A percentile compares a stretch with the other conserved stretches of the same genome.
Evolutionary conservation across 2,329 filamentous ascomycete species (phyloP).

Genomic region (Epichloe gansuensis): DNA sequence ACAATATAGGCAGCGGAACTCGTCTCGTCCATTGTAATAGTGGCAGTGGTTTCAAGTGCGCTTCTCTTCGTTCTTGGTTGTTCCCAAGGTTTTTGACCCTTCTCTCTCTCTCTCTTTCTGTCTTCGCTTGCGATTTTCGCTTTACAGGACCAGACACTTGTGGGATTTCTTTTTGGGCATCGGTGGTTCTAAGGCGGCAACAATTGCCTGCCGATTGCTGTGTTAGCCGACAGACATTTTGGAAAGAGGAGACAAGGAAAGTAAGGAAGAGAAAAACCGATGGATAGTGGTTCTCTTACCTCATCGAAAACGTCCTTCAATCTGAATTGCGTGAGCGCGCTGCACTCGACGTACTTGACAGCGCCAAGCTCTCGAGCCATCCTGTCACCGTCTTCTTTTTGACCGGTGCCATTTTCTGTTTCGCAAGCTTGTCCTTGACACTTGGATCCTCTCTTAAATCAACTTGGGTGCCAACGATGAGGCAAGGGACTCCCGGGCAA

Average conservation of each 20-base stretch:
- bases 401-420: conserved; percentile 94
- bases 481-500: conserved; percentile 91
- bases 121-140: background rate
- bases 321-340: conserved; percentile 94
- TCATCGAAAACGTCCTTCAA: conserved; percentile 99
- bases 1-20: conserved; percentile 3
- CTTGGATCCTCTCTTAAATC: conserved; percentile 84
- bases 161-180: conserved; percentile 64
- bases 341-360: conserved; percentile 98
- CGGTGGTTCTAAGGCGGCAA: conserved; percentile 84
- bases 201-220: conserved; percentile 62
- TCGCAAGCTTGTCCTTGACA: conserved; percentile 81
- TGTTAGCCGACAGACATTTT: background rate
- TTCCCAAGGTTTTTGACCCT: background rate
- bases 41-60: background rate
- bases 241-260: background rate
- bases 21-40: conserved; percentile 4
- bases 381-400: conserved; percentile 84
- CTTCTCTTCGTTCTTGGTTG: background rate
- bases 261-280: background rate
- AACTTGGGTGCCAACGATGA: conserved; percentile 95
- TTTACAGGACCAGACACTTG: conserved; percentile 59
- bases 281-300: conserved; percentile 39
- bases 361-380: conserved; percentile 98
- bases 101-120: conserved; percentile 5